Base-by-base conservation (phyloP, 2,329 filamentous ascomycete genomes). In the Aspergillus sp. region DNA sequence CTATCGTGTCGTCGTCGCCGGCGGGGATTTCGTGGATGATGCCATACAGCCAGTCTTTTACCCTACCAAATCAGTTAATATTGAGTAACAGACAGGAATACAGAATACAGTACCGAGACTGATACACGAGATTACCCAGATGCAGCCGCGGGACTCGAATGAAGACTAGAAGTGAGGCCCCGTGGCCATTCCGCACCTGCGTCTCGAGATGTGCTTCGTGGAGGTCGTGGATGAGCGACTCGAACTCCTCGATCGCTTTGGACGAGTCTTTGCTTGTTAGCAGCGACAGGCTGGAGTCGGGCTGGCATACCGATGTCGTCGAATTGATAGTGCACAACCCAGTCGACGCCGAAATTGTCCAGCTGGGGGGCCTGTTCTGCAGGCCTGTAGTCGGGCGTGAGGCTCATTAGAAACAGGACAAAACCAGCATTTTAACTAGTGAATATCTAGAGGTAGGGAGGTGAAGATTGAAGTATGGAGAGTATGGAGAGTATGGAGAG, bases 11-110 rank as follows among this genome's bases (percentile, higher is more conserved):
- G 17, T 91, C 85, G 64, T 96, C 87, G 69, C 86, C 88, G 56
- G 86, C 83, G 0, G 93, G 93, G 37, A 91, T 87, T 19, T 86
- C 84, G 50, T 89, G 83, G 61, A 91, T 88, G 54, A 97, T 89
- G 52, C 93, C 92, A 71, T 95, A 89, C 34, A 98, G 85, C 91
- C 93, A 99, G 76, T 98, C 95, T 71, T 92, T 90, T 17, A 97
- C 87, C 63, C 95, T 89, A 57, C 7, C n/a, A n/a, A 50, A 2
- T 7, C 5, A n/a, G 17, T 62, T 22, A 61, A 47, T 17, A 51
- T 2, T 11, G 41, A 22, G 24, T 24, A 1, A 24, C 24, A 24
- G 24, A 5, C 22, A 24, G 24, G 24, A 9, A 27, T 27, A 8
- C 7, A 27, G 9, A 11, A 30, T 11, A 11, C 27, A 30, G n/a